Evolutionary conservation across 768 basidiomycete species (phyloP).

Genomic region (Filobasidium wieringae): DNA sequence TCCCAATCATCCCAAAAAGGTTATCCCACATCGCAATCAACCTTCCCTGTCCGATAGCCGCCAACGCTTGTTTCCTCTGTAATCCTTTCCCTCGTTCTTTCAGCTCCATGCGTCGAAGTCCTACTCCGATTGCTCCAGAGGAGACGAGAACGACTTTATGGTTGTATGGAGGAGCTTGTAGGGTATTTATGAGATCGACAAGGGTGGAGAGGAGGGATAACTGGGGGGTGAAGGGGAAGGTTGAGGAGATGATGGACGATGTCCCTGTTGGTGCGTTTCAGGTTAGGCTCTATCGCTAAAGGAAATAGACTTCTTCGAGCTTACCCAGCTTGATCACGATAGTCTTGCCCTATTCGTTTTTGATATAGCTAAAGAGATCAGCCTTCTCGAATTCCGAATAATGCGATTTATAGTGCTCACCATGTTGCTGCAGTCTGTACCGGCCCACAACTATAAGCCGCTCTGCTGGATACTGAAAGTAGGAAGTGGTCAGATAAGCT

Average conservation of each 20-base stretch:
- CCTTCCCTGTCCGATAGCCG: slow-evolving; percentile 92
- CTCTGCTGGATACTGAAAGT: too few relatives aligned
- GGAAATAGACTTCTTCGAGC: slow-evolving; percentile 6
- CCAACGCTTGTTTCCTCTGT: slow-evolving; percentile 89
- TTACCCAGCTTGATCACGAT: slow-evolving; percentile 78
- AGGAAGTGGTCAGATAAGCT: too few relatives aligned
- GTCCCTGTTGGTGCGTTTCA: slow-evolving; percentile 51
- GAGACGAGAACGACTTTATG: slow-evolving; percentile 93
- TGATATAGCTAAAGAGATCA: too few relatives aligned
- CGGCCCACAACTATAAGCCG: too few relatives aligned
- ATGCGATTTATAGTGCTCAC: too few relatives aligned
- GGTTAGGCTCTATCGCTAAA: not conserved
- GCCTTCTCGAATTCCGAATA: too few relatives aligned
- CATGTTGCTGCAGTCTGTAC: too few relatives aligned
- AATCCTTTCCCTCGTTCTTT: slow-evolving; percentile 67
- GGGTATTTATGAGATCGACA: slow-evolving; percentile 71
- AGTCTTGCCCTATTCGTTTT: slow-evolving; percentile 42
- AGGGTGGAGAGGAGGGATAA: slow-evolving; percentile 81
- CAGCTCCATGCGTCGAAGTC: slow-evolving; percentile 79
- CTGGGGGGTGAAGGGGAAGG: slow-evolving; percentile 74
- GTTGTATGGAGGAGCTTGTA: slow-evolving; percentile 52
- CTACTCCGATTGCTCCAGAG: slow-evolving; percentile 95
- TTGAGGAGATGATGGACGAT: slow-evolving; percentile 89
- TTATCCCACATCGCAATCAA: slow-evolving; percentile 96
- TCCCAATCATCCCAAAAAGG: slow-evolving; percentile 81